Percentiles rank a stretch among this genome's conserved stretches.
Conservation (phyloP, 2,329 filamentous ascomycete species). For the Fusarium nurragi region DNA sequence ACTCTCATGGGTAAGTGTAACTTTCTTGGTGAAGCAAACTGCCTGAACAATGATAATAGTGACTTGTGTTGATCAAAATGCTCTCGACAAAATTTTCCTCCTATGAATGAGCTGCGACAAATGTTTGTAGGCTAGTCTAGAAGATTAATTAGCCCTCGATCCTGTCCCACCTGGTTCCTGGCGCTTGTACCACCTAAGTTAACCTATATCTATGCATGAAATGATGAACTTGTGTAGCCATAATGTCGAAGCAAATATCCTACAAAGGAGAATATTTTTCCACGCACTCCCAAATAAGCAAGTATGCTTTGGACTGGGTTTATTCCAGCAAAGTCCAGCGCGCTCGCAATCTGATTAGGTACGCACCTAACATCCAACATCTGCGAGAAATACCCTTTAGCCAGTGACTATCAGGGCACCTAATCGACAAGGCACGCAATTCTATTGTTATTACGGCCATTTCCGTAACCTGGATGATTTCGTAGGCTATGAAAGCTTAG, state of each 20-base stretch:
- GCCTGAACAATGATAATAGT: background rate
- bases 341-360: background rate
- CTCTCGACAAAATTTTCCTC: background rate
- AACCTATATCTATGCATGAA: too few relatives aligned
- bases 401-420: background rate
- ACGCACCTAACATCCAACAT: background rate
- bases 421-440: background rate
- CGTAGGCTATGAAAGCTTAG: background rate
- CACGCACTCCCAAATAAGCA: background rate
- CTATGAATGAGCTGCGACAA: background rate
- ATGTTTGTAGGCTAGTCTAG: background rate
- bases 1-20: background rate
- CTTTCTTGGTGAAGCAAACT: background rate
- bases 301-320: background rate
- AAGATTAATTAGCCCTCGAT: background rate
- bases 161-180: background rate
- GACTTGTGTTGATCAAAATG: background rate
- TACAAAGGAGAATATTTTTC: background rate
- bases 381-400: background rate
- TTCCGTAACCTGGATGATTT: background rate
- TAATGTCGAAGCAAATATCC: background rate
- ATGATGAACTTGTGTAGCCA: background rate
- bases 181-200: background rate
- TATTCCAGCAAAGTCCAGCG: too few relatives aligned
- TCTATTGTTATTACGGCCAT: background rate